Evolutionary conservation across 352 stramenopile species (phyloP), one percentile per base, ranked within the genome.

Genomic region (Globisporangium okanoganense): DNA sequence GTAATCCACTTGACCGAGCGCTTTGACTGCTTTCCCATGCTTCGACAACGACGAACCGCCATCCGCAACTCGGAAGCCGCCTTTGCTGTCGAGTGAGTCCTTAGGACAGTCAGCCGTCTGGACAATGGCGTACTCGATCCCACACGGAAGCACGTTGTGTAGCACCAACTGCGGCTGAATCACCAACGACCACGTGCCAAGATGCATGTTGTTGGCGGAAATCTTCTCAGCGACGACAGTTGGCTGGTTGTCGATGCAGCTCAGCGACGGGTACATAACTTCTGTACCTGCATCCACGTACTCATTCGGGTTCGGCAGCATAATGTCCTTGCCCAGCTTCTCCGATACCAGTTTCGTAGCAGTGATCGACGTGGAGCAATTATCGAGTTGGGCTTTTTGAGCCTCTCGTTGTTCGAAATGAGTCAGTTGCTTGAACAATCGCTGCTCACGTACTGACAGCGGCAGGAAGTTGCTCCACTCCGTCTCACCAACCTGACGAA

Each of bases 101-200:
- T 25, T 66, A 0, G 83, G 83, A n/a, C 85, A 94, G 66, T 96
- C 87, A 29, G 64, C 45, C 2, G 78, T 45, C 54, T 96, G 87
- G 4, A 96, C 87, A 61, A 96, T 90, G 4, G 70, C 76, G 62
- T 94, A 96, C 58, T 96, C 87, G 40, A 95, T 62, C 44, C 75
- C 85, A 29, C 85, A 94, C 14, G 87, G 87, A 45, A 96, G 68
- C 40, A 94, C 75, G 43, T 96, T 96, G 57, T 91, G 72, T 25
- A 96, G 63, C 33, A 91, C 66, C 27, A 96, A 51, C 62, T 96
- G 87, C 18, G 87, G 85, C 58, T 89, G 78, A 61, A 96, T 88
- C 12, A 87, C 85, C 35, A 96, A 68, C 35, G 73, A 86, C 85
- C 85, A 96, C 8, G 65, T 80, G 22, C 85, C 79, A 24, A 92